phyloP scores from a whole-genome alignment of 1,284 basidiomycete species.

The Naganishia cerealis region DNA sequence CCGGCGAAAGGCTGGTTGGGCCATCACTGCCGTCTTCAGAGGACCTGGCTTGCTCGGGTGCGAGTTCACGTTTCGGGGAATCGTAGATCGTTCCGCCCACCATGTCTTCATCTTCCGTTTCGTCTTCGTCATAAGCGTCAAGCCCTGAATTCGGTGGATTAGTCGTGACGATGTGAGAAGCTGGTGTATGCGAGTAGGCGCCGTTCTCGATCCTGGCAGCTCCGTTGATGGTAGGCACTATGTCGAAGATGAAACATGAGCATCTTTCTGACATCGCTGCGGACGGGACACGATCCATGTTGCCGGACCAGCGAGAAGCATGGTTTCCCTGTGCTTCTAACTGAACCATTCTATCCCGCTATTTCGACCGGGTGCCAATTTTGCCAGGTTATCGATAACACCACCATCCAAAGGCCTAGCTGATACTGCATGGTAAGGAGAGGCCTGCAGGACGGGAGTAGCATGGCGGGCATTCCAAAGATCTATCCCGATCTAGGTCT shows the following conservation, averaged over 20 bases:
- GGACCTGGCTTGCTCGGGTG: neutral
- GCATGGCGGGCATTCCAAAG: neutral
- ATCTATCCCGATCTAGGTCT: neutral
- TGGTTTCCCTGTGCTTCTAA: no score
- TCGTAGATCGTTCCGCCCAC: slow-evolving; percentile 25
- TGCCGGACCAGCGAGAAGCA: neutral
- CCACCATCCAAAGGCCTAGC: neutral
- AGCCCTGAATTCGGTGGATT: neutral
- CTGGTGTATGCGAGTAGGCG: slow-evolving; percentile 17
- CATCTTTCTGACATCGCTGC: neutral
- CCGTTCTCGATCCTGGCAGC: slow-evolving; percentile 5
- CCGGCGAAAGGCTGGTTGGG: slow-evolving; percentile 10
- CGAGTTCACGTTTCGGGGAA: slow-evolving; percentile 18
- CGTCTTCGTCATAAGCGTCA: slow-evolving; percentile 22
- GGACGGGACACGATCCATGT: neutral
- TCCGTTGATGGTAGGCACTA: slow-evolving; percentile 16
- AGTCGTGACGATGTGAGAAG: slow-evolving; percentile 20
- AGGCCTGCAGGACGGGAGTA: neutral
- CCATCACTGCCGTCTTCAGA: neutral
- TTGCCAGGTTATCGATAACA: no score
- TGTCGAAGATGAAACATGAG: neutral
- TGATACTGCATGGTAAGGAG: neutral
- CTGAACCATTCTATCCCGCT: neutral
- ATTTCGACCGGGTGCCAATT: neutral
- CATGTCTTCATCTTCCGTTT: slow-evolving; percentile 26